Conservation (phyloP, 208 protist genomes). For the Leishmania mexicana region DNA sequence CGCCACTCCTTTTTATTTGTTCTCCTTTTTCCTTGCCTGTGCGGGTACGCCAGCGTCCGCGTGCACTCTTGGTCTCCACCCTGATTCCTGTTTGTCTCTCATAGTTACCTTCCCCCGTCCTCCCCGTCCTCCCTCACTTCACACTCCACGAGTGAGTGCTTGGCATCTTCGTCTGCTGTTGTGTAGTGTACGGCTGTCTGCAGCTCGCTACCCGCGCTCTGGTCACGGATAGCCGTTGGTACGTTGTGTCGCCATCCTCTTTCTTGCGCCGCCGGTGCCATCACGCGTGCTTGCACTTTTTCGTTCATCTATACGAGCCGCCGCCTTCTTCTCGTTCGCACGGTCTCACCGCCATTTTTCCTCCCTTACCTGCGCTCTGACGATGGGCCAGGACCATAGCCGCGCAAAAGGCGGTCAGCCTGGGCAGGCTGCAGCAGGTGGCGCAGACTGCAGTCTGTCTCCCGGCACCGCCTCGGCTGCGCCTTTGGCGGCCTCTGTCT, state of each 20-base stretch:
- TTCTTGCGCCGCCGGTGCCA: neutral
- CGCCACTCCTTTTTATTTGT: neutral
- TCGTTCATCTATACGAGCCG: neutral
- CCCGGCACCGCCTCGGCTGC: neutral
- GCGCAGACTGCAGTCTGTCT: neutral
- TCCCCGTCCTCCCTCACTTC: neutral
- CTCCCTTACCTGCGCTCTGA: neutral
- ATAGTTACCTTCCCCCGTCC: neutral
- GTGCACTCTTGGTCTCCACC: neutral
- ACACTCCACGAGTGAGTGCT: neutral
- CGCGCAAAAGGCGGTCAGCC: slow-evolving; percentile 7
- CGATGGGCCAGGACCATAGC: slow-evolving; percentile 62
- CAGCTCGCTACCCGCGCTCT: neutral
- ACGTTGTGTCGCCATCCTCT: neutral
- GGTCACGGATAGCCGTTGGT: neutral
- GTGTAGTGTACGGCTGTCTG: neutral
- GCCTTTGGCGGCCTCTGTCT: neutral
- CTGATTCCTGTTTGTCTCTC: neutral
- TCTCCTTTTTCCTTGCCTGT: neutral
- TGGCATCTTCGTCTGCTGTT: neutral
- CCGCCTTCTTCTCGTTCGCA: neutral
- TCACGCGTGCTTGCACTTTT: neutral
- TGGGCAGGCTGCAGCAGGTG: neutral
- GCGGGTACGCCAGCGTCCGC: neutral
- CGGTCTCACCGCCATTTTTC: neutral